Evolutionary conservation across 2,329 filamentous ascomycete species (phyloP).

Genomic region (Aspergillus bombycis): DNA sequence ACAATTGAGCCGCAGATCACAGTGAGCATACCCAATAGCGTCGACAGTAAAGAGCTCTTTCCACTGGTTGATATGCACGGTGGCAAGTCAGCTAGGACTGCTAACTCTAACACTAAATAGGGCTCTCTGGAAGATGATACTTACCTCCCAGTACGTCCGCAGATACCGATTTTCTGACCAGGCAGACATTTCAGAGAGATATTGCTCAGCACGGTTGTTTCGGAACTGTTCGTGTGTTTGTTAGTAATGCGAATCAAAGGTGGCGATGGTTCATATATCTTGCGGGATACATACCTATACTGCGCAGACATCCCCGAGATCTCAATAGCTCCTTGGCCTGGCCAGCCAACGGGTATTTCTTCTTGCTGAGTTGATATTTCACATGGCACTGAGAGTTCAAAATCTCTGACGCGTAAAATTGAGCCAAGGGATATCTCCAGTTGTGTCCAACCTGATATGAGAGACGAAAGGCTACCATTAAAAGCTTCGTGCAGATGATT

Average conservation of each 20-base stretch:
- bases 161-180: conserved; percentile 7
- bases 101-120: too few relatives aligned
- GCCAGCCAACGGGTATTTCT: neutral
- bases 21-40: too few relatives aligned
- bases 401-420: too few relatives aligned
- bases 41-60: too few relatives aligned
- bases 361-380: neutral
- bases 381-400: too few relatives aligned
- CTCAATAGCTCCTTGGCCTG: neutral
- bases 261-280: neutral
- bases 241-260: neutral
- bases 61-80: too few relatives aligned
- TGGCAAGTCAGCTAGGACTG: too few relatives aligned
- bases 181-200: neutral
- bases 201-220: too few relatives aligned
- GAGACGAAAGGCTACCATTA: conserved; percentile 2
- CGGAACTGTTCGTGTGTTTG: too few relatives aligned
- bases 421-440: too few relatives aligned
- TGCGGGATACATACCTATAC: conserved; percentile 1
- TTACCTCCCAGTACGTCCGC: conserved; percentile 8
- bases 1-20: too few relatives aligned
- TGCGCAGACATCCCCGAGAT: neutral
- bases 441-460: too few relatives aligned
- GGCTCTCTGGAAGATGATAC: neutral
- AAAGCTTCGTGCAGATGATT: neutral